Evolutionary conservation across 2,329 filamentous ascomycete species (phyloP).

Genomic region (Aspergillus sp.): DNA sequence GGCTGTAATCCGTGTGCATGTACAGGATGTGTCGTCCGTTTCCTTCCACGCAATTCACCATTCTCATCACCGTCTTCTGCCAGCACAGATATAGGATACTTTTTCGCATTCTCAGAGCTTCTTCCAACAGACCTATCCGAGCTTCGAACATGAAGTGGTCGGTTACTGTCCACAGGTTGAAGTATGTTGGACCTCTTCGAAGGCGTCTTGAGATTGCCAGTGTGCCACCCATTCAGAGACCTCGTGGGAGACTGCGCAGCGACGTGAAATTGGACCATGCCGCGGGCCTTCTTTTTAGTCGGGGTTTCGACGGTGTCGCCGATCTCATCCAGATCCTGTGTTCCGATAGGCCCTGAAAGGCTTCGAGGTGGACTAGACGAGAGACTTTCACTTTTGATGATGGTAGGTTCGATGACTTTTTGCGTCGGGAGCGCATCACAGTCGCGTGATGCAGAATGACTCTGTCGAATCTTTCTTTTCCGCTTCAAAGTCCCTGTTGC

Average conservation of each 20-base stretch:
- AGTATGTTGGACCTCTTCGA: not conserved
- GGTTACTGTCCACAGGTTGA: slow-evolving; percentile 24
- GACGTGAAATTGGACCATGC: not conserved
- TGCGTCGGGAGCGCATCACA: not conserved
- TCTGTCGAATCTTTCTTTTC: slow-evolving; percentile 12
- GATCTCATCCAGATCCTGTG: slow-evolving; percentile 59
- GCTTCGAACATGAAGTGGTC: slow-evolving; percentile 6
- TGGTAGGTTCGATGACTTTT: slow-evolving; percentile 15
- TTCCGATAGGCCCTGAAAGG: slow-evolving; percentile 47
- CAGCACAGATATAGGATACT: slow-evolving; percentile 43
- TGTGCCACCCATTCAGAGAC: not conserved
- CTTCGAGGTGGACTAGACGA: slow-evolving; percentile 32
- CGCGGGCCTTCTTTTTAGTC: slow-evolving; percentile 32
- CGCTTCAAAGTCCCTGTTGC: slow-evolving; percentile 20
- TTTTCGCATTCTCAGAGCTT: slow-evolving; percentile 23
- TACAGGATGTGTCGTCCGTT: not conserved
- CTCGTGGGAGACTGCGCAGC: not conserved
- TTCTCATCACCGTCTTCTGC: slow-evolving; percentile 51
- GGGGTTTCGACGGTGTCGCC: slow-evolving; percentile 41
- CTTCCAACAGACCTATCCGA: slow-evolving; percentile 37
- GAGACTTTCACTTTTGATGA: slow-evolving; percentile 36
- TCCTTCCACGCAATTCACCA: not conserved
- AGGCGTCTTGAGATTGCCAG: not conserved
- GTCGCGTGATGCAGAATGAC: not conserved
- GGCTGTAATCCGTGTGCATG: not conserved